Percentiles rank a stretch among this genome's conserved stretches.
phyloP scores from a whole-genome alignment of 2,329 filamentous ascomycete species.

The Thielaviopsis ethacetica region DNA sequence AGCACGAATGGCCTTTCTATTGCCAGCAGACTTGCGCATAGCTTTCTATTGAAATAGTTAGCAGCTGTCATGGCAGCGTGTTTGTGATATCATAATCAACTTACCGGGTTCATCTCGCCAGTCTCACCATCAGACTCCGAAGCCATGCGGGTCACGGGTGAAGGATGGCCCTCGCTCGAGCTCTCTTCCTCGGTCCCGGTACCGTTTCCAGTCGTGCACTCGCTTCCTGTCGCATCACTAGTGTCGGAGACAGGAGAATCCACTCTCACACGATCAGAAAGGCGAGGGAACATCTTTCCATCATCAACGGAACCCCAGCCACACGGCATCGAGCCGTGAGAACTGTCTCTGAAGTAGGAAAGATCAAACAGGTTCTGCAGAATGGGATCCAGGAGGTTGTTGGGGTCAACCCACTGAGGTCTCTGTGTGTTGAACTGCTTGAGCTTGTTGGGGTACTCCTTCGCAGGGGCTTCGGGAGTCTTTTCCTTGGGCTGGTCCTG shows the following conservation, averaged over 20 bases:
- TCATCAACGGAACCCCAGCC: conserved; percentile 51
- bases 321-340: conserved; percentile 40
- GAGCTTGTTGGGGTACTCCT: conserved; percentile 18
- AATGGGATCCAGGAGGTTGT: conserved; percentile 41
- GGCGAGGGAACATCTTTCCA: conserved; percentile 38
- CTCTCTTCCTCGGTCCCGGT: conserved; percentile 35
- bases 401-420: conserved; percentile 36
- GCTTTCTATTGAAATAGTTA: neutral
- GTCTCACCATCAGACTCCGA: conserved; percentile 42
- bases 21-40: neutral
- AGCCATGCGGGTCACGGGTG: conserved; percentile 35
- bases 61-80: neutral
- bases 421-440: conserved; percentile 32
- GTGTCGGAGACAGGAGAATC: conserved; percentile 29
- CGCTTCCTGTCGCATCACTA: conserved; percentile 26
- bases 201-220: conserved; percentile 16
- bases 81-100: neutral
- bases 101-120: conserved; percentile 9
- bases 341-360: conserved; percentile 40
- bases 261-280: conserved; percentile 28
- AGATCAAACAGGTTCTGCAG: conserved; percentile 64
- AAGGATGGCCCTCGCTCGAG: conserved; percentile 31
- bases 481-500: conserved; percentile 15
- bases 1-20: conserved; percentile 1
- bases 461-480: neutral